Evolutionary conservation across 2,329 filamentous ascomycete genomes (phyloP).

Genomic region (Penicillium paneum): DNA sequence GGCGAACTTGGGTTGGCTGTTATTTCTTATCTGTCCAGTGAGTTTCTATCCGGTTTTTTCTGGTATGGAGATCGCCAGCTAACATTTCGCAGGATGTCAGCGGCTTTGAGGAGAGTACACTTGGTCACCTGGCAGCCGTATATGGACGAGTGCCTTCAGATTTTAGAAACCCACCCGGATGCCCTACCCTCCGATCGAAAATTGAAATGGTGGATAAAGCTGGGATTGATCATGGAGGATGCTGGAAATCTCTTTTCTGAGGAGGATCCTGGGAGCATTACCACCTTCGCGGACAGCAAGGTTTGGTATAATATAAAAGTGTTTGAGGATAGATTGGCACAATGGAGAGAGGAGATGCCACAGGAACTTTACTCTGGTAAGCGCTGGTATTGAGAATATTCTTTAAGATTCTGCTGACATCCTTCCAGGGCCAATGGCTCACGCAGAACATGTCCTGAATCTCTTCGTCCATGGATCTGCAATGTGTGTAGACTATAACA

Average conservation of each 20-base stretch:
- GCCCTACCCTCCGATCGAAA: constrained; percentile 56
- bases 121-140: constrained; percentile 61
- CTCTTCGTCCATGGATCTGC: constrained; percentile 75
- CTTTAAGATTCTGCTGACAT: background rate
- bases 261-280: constrained; percentile 58
- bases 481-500: constrained; percentile 59
- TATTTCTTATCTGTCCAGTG: constrained; percentile 60
- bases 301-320: constrained; percentile 63
- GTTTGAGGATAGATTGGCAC: constrained; percentile 63
- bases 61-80: background rate
- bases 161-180: constrained; percentile 56
- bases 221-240: constrained; percentile 65
- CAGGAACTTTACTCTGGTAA: constrained; percentile 55
- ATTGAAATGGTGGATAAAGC: constrained; percentile 57
- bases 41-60: constrained; percentile 15
- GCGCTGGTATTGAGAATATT: constrained; percentile 27
- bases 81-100: constrained; percentile 48
- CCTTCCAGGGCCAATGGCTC: constrained; percentile 55
- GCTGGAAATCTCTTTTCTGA: constrained; percentile 64
- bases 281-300: constrained; percentile 58
- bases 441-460: constrained; percentile 64
- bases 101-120: constrained; percentile 57
- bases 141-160: constrained; percentile 60
- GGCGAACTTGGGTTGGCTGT: constrained; percentile 59
- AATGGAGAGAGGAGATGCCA: constrained; percentile 56